phyloP scores from a whole-genome alignment of 1,139 yeast species.

The Yamadazyma conglobata region DNA sequence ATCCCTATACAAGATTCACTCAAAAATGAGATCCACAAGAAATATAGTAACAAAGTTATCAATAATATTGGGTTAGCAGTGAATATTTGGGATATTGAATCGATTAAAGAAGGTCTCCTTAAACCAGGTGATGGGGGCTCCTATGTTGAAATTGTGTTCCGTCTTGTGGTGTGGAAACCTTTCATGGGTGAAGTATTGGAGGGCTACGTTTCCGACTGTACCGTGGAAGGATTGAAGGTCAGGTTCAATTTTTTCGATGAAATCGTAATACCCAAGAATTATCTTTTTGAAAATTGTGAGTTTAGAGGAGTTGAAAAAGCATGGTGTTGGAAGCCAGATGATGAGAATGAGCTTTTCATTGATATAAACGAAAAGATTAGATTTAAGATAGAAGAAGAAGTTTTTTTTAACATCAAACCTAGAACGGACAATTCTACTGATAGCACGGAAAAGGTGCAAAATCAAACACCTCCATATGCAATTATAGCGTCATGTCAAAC shows the following conservation, averaged over 20 bases:
- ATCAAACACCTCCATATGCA: constrained; percentile 69
- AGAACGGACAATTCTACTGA: constrained; percentile 53
- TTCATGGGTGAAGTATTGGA: constrained; percentile 90
- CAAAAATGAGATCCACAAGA: constrained; percentile 75
- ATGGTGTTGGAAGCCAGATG: constrained; percentile 89
- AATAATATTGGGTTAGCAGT: constrained; percentile 82
- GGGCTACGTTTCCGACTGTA: constrained; percentile 90
- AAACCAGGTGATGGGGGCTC: constrained; percentile 97
- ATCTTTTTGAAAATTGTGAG: constrained; percentile 75
- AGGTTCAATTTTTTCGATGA: constrained; percentile 88
- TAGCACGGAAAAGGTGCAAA: constrained; percentile 24
- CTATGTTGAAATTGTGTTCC: constrained; percentile 68
- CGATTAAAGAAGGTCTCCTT: constrained; percentile 80
- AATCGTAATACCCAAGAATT: constrained; percentile 77
- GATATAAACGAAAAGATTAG: constrained; percentile 90
- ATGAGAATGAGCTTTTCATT: constrained; percentile 68
- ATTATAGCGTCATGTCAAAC: constrained; percentile 88
- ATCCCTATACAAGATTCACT: constrained; percentile 68
- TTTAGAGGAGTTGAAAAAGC: constrained; percentile 78
- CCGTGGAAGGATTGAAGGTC: constrained; percentile 80
- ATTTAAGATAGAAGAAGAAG: constrained; percentile 85
- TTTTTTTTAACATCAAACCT: constrained; percentile 80
- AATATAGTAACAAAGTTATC: constrained; percentile 80
- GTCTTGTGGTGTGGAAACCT: constrained; percentile 85
- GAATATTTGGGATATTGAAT: constrained; percentile 77